Conservation (phyloP, 225 moss, liverwort and hornwort genomes). For the Ulota crispa region DNA sequence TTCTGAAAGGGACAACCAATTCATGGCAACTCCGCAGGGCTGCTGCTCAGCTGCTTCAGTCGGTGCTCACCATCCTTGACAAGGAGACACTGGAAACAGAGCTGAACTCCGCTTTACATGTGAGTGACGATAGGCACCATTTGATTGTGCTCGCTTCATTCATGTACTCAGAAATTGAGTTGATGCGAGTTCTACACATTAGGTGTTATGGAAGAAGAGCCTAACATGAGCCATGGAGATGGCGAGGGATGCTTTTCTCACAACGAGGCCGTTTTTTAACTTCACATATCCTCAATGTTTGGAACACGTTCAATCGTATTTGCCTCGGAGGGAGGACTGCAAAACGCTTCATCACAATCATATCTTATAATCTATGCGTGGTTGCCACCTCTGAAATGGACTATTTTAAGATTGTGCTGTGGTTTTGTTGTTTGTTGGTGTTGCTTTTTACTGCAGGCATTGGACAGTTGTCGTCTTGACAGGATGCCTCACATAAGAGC, state of each 20-base stretch:
- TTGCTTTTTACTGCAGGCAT: constrained; percentile 28
- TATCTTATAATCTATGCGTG: too few species aligned
- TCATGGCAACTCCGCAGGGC: constrained; percentile 78
- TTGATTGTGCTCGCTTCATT: background rate
- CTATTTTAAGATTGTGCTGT: background rate
- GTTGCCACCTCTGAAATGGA: background rate
- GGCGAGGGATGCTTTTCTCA: background rate
- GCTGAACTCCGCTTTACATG: constrained; percentile 47
- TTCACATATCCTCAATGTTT: too few species aligned
- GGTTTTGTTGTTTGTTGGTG: background rate
- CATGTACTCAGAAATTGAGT: background rate
- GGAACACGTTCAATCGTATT: too few species aligned
- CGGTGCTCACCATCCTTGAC: constrained; percentile 76
- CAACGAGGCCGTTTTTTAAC: background rate
- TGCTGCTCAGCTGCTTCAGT: constrained; percentile 70
- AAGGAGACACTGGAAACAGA: constrained; percentile 60
- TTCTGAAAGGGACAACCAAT: constrained; percentile 47
- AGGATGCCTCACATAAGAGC: constrained; percentile 65
- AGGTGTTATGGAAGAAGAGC: background rate
- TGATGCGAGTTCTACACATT: background rate
- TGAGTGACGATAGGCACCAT: constrained; percentile 15
- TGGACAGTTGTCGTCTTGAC: constrained; percentile 82
- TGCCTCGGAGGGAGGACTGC: background rate
- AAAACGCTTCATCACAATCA: background rate
- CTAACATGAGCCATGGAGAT: background rate